phyloP scores from a whole-genome alignment of 441 rosid species.

The Erysimum cheiri region DNA sequence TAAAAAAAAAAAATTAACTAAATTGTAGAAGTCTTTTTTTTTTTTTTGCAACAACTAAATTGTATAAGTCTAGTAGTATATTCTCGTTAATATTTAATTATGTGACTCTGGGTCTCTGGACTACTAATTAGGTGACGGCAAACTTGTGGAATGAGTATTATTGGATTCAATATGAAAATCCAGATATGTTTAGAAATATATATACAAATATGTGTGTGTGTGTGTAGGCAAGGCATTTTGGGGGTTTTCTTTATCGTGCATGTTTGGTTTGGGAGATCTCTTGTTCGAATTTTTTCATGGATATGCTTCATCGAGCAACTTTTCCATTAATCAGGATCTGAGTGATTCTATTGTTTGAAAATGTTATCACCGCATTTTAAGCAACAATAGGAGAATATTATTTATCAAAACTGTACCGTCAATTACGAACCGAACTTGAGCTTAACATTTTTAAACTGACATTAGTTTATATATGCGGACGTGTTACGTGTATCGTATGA shows the following conservation, averaged over 20 bases:
- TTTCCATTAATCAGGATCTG: constrained; percentile 9
- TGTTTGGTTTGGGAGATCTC: constrained; percentile 4
- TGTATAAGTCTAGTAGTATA: not conserved
- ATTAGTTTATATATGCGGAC: constrained; percentile 15
- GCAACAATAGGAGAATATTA: constrained; percentile 4
- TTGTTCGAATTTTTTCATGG: not conserved
- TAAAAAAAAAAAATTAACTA: too few relatives aligned
- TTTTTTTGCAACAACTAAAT: not conserved
- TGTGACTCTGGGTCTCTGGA: too few relatives aligned
- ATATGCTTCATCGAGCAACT: constrained; percentile 10
- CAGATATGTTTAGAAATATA: too few relatives aligned
- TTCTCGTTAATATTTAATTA: too few relatives aligned
- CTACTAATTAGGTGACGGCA: too few relatives aligned
- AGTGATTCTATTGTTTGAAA: not conserved
- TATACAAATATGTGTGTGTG: too few relatives aligned
- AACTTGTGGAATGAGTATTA: too few relatives aligned
- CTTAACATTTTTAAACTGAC: not conserved
- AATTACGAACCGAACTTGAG: constrained; percentile 7
- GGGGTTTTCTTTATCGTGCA: not conserved
- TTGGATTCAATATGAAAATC: too few relatives aligned
- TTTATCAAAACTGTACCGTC: not conserved
- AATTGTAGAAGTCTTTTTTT: too few relatives aligned
- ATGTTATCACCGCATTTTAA: not conserved
- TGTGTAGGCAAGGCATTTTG: too few relatives aligned
- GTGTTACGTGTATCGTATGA: constrained; percentile 23